Evolutionary conservation across 331 rosid genomes (phyloP).

Genomic region (Acacia pycnantha): DNA sequence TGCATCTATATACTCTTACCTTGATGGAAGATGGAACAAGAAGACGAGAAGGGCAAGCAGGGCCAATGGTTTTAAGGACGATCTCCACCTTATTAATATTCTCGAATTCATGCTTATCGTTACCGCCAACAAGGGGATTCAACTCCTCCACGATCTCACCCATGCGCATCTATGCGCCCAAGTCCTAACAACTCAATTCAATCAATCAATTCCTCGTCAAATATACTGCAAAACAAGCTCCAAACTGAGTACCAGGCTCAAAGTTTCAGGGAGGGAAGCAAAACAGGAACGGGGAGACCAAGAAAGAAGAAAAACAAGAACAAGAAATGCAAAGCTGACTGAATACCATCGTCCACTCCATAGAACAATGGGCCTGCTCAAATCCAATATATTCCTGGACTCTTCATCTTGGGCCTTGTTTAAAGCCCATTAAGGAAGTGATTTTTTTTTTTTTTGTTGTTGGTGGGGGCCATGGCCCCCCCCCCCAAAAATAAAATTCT

Average conservation of each 20-base stretch:
- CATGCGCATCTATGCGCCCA: slow-evolving; percentile 35
- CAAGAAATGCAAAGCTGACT: neutral
- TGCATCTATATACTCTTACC: slow-evolving; percentile 39
- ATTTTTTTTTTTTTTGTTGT: too few relatives aligned
- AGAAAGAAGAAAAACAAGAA: too few relatives aligned
- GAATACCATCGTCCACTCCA: neutral
- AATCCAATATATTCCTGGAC: neutral
- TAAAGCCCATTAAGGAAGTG: neutral
- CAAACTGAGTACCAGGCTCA: neutral
- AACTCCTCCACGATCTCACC: slow-evolving; percentile 52
- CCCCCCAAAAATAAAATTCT: too few relatives aligned
- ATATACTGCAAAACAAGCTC: neutral
- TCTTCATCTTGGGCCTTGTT: neutral
- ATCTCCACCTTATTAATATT: slow-evolving; percentile 51
- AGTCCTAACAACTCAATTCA: neutral
- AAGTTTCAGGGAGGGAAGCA: neutral
- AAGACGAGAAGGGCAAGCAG: slow-evolving; percentile 86
- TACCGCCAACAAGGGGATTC: slow-evolving; percentile 14
- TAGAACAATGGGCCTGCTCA: neutral
- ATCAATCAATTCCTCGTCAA: neutral
- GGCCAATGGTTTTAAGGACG: slow-evolving; percentile 79
- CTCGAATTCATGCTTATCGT: slow-evolving; percentile 10
- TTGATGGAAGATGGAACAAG: slow-evolving; percentile 62
- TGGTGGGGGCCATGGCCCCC: too few relatives aligned
- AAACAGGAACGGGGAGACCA: neutral